Conservation (phyloP, 108 stramenopile genomes). For the Cylindrotheca fusiformis region DNA sequence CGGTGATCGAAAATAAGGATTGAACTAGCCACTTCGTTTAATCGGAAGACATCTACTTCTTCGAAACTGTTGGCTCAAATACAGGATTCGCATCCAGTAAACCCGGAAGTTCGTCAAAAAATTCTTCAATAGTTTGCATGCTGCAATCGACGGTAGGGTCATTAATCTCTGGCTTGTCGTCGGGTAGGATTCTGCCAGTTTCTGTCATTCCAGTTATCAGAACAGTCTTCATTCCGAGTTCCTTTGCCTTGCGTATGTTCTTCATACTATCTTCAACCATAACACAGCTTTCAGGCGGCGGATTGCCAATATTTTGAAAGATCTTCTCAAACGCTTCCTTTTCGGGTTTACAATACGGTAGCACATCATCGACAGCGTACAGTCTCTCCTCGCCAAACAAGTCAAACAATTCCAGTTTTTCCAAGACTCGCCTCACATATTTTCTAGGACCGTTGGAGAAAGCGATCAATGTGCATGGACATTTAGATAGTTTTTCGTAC, state of each 20-base stretch:
- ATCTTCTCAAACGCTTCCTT: constrained; percentile 64
- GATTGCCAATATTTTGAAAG: constrained; percentile 39
- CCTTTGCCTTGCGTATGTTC: constrained; percentile 70
- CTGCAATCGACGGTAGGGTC: constrained; percentile 70
- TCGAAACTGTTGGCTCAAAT: constrained; percentile 36
- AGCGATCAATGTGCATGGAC: constrained; percentile 49
- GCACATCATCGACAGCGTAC: constrained; percentile 79
- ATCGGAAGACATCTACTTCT: too few relatives aligned
- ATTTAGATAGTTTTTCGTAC: constrained; percentile 35
- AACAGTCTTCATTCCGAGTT: constrained; percentile 74
- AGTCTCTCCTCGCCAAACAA: constrained; percentile 58
- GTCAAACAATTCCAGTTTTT: constrained; percentile 48
- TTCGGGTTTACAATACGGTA: constrained; percentile 86
- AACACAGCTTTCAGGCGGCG: constrained; percentile 49
- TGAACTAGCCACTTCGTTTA: too few relatives aligned
- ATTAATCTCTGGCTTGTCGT: constrained; percentile 46
- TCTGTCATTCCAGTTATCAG: constrained; percentile 59
- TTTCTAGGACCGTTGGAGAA: constrained; percentile 78
- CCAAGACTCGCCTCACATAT: constrained; percentile 60
- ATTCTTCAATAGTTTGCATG: constrained; percentile 57
- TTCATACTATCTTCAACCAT: constrained; percentile 91
- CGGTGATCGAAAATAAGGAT: too few relatives aligned
- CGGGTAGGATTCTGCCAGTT: constrained; percentile 44
- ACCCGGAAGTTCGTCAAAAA: constrained; percentile 38
- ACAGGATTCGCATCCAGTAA: constrained; percentile 51